Evolutionary conservation across 2,329 filamentous ascomycete genomes (phyloP).

Genomic region (Cercospora brassicicola): DNA sequence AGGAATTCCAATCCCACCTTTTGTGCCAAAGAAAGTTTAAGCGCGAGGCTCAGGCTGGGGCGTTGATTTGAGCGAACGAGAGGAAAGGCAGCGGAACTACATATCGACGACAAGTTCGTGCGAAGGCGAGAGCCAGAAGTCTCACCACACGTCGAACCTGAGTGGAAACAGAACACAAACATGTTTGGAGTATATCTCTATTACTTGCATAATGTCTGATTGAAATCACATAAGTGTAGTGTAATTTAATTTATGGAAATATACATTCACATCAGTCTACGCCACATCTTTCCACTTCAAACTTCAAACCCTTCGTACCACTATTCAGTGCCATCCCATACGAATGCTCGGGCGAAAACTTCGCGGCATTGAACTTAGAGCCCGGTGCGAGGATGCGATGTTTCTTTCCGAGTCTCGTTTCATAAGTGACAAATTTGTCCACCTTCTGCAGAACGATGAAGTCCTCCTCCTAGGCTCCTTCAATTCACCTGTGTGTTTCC

Average conservation of each 20-base stretch:
- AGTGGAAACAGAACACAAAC: not conserved
- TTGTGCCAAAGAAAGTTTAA: not conserved
- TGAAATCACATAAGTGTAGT: not conserved
- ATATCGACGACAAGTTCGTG: not conserved
- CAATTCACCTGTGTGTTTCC: not conserved
- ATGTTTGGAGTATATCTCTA: not conserved
- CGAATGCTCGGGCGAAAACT: not conserved
- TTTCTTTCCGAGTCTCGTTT: too few relatives aligned
- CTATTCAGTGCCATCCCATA: not conserved
- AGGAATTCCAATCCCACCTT: not conserved
- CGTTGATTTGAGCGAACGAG: not conserved
- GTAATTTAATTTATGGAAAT: not conserved
- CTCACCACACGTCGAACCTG: not conserved
- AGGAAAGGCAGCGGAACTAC: not conserved
- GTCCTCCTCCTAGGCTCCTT: not conserved
- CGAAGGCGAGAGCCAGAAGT: not conserved
- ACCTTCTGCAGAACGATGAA: not conserved
- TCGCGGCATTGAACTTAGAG: not conserved
- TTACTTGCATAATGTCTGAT: not conserved
- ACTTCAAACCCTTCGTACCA: not conserved
- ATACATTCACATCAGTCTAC: not conserved
- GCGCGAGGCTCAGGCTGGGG: not conserved
- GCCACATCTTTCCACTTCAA: not conserved
- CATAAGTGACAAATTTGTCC: not conserved
- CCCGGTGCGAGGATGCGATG: too few relatives aligned